phyloP scores from a whole-genome alignment of 202 grass and related monocot species.

The Hordeum pubiflorum region DNA sequence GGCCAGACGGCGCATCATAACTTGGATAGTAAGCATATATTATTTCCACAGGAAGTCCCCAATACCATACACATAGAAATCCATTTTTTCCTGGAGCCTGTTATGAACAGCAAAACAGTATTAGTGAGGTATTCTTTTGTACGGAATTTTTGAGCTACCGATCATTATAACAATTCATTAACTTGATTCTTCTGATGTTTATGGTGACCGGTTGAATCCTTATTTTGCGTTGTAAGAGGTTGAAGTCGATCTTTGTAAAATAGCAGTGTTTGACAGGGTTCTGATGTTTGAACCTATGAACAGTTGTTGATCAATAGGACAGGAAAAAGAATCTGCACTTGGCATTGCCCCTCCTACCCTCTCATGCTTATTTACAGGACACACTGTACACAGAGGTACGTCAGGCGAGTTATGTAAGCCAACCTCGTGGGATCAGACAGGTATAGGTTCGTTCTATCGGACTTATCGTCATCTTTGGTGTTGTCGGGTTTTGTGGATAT shows the following conservation, averaged over 20 bases:
- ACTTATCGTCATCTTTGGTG: too few relatives aligned
- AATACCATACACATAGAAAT: conserved; percentile 29
- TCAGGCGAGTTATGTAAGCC: too few relatives aligned
- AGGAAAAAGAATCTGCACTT: too few relatives aligned
- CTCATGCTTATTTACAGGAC: too few relatives aligned
- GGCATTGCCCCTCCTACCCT: too few relatives aligned
- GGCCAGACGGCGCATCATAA: background rate
- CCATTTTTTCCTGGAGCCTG: background rate
- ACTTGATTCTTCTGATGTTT: background rate
- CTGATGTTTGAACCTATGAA: background rate
- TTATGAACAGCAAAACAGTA: background rate
- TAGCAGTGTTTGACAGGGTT: background rate
- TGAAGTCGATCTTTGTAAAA: background rate
- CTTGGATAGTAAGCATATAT: conserved; percentile 25
- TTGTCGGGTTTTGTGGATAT: too few relatives aligned
- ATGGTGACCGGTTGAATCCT: background rate
- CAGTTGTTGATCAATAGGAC: background rate
- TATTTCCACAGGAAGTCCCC: conserved; percentile 12
- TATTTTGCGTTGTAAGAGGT: background rate
- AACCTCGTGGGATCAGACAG: too few relatives aligned
- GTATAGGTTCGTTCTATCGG: too few relatives aligned
- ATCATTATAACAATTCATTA: conserved; percentile 2
- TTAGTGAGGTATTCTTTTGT: conserved; percentile 12
- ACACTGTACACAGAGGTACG: too few relatives aligned
- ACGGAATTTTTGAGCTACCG: background rate